Evolutionary conservation across 1,284 basidiomycete genomes (phyloP), one percentile per base, ranked within the genome.

Genomic region (Hemileia vastatrix): DNA sequence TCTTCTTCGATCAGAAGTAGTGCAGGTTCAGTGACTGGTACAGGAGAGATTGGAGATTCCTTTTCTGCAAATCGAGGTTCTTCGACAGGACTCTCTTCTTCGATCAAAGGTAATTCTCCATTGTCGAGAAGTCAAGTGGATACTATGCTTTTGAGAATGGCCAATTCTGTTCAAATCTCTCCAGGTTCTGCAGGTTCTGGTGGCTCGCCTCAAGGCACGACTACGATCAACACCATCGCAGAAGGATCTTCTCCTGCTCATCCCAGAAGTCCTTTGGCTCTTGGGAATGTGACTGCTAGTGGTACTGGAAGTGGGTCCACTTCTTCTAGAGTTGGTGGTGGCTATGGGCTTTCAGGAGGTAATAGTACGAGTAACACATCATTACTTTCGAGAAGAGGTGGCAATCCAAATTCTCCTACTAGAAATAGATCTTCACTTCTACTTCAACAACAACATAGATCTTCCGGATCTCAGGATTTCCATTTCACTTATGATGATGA

Each of bases 71-170:
- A 15, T 8, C 18, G 44, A 23, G 31, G 31, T 15, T 5, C 21
- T 23, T 36, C 48, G 6, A 8, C 18, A 18, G 13, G 24, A 24
- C 6, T n/a, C 8, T 36, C 21, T 23, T 11, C 32, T 31, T 54
- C 31, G 3, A 4, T 48, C n/a, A 36, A 63, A 6, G 60, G 62
- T 5, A 64, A 66, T 33, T 65, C 66, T 1, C 61, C 67, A 50
- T 66, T 67, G 11, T 66, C 67, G 44, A 66, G 70, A 23, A 59
- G 36, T 18, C 69, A 69, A 57, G 65, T 71, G 45, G 69, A 71
- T 32, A 70, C 70, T 13, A 53, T 71, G 65, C 68, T 71, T 13
- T 65, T 57, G 31, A 66, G 68, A 8, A 71, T 71, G 70, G 68
- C 66, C 24, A 63, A 65, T 48, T 67, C 68, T 5, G 66, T 71